A percentile compares a stretch with the other conserved stretches of the same genome.
Conservation (phyloP, 2,329 filamentous ascomycete genomes). For the Ophiostoma sp. region DNA sequence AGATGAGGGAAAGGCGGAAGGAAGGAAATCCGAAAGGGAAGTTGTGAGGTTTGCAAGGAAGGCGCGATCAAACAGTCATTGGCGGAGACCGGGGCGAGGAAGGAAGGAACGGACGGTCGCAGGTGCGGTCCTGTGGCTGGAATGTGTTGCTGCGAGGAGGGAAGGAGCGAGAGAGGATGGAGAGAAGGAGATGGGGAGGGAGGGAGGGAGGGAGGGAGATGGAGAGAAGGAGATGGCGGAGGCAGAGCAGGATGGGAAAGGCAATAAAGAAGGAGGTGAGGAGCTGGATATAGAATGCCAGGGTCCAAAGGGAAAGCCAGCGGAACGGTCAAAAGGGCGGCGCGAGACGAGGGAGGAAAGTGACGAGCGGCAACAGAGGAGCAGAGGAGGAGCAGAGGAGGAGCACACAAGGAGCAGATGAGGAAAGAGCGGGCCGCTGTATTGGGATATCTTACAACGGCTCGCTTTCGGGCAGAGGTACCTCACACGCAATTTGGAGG, state of each 20-base stretch:
- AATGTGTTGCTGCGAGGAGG: slow-evolving; percentile 2
- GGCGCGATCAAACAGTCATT: slow-evolving; percentile 13
- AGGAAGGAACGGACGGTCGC: background rate
- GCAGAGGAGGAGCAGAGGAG: background rate
- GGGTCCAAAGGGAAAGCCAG: background rate
- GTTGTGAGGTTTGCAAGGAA: background rate
- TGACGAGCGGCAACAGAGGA: background rate
- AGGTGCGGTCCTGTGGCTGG: background rate
- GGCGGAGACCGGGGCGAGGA: background rate
- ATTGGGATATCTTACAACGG: background rate
- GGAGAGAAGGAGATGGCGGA: background rate
- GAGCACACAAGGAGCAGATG: background rate
- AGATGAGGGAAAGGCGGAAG: background rate
- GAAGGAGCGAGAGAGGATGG: background rate
- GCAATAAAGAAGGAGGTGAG: background rate
- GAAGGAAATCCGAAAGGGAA: background rate
- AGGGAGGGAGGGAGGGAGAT: no score
- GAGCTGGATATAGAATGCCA: background rate
- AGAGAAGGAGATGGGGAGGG: background rate
- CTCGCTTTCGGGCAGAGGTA: no score
- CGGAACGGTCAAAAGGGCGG: background rate
- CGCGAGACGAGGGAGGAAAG: background rate
- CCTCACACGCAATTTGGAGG: no score
- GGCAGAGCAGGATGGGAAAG: background rate
- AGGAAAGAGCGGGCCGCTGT: background rate